Conservation (phyloP, 2,329 filamentous ascomycete species). For the Trichoderma sp. region DNA sequence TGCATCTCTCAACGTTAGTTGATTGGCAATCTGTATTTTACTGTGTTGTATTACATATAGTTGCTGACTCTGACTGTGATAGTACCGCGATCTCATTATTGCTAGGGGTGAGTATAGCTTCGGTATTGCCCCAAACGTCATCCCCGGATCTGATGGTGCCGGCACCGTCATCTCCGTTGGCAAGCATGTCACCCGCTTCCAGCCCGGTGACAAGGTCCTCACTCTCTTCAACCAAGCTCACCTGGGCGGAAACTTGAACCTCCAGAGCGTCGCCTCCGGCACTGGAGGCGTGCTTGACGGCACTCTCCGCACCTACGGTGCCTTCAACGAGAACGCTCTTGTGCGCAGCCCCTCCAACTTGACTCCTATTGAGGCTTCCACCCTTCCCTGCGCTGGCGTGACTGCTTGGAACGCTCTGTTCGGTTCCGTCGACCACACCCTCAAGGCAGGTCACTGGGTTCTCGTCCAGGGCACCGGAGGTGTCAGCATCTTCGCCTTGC, state of each 20-base stretch:
- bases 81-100: constrained; percentile 53
- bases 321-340: constrained; percentile 66
- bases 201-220: constrained; percentile 51
- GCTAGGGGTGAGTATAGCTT: constrained; percentile 48
- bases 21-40: neutral
- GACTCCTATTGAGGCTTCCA: constrained; percentile 50
- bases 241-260: constrained; percentile 42
- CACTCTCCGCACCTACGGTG: constrained; percentile 62
- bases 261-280: constrained; percentile 45
- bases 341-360: constrained; percentile 59
- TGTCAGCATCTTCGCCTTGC: constrained; percentile 64
- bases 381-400: constrained; percentile 58
- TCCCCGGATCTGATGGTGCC: constrained; percentile 52
- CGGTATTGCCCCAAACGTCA: constrained; percentile 39
- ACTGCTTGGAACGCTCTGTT: constrained; percentile 66
- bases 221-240: constrained; percentile 62
- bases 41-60: neutral
- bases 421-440: constrained; percentile 44
- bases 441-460: constrained; percentile 56
- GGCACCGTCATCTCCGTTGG: constrained; percentile 53
- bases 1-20: constrained; percentile 47
- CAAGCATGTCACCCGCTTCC: constrained; percentile 45
- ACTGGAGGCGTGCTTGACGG: constrained; percentile 69
- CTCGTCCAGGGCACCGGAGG: constrained; percentile 70
- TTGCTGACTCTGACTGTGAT: neutral